phyloP scores from a whole-genome alignment of 768 basidiomycete genomes.

The Mycena vitilis region DNA sequence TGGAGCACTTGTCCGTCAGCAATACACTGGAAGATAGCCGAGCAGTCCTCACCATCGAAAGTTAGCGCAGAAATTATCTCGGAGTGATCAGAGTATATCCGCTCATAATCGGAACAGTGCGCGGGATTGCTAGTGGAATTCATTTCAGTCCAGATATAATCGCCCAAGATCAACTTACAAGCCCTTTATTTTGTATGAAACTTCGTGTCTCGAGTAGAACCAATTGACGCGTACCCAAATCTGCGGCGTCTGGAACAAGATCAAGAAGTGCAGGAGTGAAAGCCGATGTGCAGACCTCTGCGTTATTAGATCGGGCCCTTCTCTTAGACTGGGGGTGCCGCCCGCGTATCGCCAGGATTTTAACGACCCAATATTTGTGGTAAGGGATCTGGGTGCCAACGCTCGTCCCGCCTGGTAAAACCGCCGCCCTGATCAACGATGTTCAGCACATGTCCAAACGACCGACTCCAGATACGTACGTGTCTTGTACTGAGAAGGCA shows the following conservation, averaged over 20 bases:
- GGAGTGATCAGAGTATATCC: constrained; percentile 28
- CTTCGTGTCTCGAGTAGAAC: constrained; percentile 27
- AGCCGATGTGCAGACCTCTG: not conserved
- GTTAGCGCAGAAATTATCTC: constrained; percentile 26
- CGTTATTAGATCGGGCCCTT: not conserved
- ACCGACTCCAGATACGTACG: constrained; percentile 6
- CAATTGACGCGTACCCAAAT: constrained; percentile 24
- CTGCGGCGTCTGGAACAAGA: not conserved
- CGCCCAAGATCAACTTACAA: constrained; percentile 19
- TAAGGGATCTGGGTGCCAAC: constrained; percentile 3
- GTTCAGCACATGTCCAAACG: not conserved
- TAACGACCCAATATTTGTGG: constrained; percentile 23
- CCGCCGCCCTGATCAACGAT: constrained; percentile 8
- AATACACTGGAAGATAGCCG: not conserved
- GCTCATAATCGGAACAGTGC: constrained; percentile 27
- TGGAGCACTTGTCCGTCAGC: not conserved
- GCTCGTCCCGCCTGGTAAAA: constrained; percentile 13
- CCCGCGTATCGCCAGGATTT: constrained; percentile 21
- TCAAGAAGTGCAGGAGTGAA: not conserved
- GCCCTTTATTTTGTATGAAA: not conserved
- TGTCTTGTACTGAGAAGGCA: constrained; percentile 15
- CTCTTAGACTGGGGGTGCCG: not conserved
- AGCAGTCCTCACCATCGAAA: constrained; percentile 21
- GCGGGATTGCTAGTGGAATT: constrained; percentile 1
- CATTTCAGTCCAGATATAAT: not conserved